Base-by-base conservation (phyloP, 768 basidiomycete genomes). In the Xerocomus potaroensis region DNA sequence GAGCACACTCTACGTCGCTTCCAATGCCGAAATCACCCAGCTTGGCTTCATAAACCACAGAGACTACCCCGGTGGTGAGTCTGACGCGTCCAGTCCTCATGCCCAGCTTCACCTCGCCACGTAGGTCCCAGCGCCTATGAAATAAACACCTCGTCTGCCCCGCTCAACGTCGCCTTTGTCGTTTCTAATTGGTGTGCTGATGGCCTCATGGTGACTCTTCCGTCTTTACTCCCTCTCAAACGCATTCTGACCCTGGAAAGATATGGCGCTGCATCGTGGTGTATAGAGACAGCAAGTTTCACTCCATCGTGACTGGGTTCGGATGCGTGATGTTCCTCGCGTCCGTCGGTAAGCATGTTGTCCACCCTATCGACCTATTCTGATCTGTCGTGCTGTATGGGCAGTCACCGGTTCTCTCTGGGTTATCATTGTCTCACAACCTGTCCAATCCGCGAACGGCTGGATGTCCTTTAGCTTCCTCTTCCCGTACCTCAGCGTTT, bases 391-490 rank as follows among this genome's bases (percentile, higher is more conserved):
- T 12, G 16, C 14, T 37, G 3, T 8, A 8, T 41, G 29, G 19
- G 16, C 41, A 66, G 64, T 60, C 34, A 63, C 57, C 8, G 64
- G 66, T 34, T 49, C 45, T 11, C 55, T 67, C 19, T 65, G 64
- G 64, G 41, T 65, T 32, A 24, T 55, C 43, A 63, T 55, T 12
- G 55, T 65, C 6, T 63, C 64, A 6, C 33, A 43, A 31, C 65
- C 65, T 35, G 52, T 19, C 14, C 50, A 47, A 41, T 48, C 55
- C 1, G 30, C 34, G 8, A 49, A 1, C 4, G 51, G 55, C 16
- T 61, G 62, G 64, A 65, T 65, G 64, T 65, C 65, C 16, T 63
- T 69, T 30, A 48, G 22, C 41, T 59, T 61, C 15, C 66, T 66
- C 19, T 60, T 67, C 34, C 67, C 68, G 0, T 68, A 63, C 33